Base-by-base conservation (phyloP, 331 rosid genomes). In the Spiraea crenata region DNA sequence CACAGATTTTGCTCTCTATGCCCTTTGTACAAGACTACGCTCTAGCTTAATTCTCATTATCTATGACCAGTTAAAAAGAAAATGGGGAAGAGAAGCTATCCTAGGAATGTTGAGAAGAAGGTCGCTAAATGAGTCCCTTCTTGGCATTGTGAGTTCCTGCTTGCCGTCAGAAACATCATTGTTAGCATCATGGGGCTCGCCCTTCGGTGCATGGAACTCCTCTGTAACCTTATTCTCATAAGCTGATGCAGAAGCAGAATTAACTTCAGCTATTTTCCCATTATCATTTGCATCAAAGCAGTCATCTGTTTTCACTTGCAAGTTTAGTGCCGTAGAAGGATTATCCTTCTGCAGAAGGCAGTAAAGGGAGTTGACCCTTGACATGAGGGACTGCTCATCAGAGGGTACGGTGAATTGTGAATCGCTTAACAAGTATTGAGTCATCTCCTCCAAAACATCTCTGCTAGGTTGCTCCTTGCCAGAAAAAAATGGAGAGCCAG, bases 1-100 rank as follows among this genome's bases (percentile, higher is more conserved):
- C 75, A 76, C 83, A 81, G 69, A 52, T 25, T 20, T n/a, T 11
- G 47, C 44, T 47, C 12, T 66, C 50, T 62, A 25, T 15, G 72
- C 50, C 50, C 74, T 60, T 68, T 69, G 69, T 55, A 77, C 67
- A 76, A 45, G 61, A 48, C 49, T 17, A 64, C 76, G 76, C 82
- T 82, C 87, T 76, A 57, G 82, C 85, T 69, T 77, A 82, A 72
- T 74, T 72, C 63, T 69, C 85, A 55, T 87, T 76, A 76, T 76
- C 69, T 85, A 86, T 1, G 89, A 48, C 68, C 82, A 46, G 74
- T 79, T 83, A 67, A 83, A 87, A 2, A 87, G 79, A 77, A 93
- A 93, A 76, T 80, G 95, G 0, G 98, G 98, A 59, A 93, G 69
- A 48, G 97, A 89, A n/a, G 96, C 92, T 64, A 93, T 89, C 81